Conservation (phyloP, 2,329 filamentous ascomycete species). For the Neocucurbitaria cava region DNA sequence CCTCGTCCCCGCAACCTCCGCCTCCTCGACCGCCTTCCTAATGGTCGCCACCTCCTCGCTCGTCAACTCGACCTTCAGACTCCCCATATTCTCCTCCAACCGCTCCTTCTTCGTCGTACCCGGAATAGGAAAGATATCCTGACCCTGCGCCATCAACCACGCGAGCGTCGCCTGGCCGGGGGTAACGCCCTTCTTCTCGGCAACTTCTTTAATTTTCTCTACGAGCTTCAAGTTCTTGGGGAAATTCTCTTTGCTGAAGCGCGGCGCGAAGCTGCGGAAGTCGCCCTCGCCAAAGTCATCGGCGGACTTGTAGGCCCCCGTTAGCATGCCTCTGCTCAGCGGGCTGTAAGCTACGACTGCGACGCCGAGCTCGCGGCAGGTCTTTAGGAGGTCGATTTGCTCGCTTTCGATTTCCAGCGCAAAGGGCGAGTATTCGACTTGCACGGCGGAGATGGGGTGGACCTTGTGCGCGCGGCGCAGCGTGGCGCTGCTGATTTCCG, state of each 20-base stretch:
- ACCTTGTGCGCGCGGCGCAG: slow-evolving; percentile 58
- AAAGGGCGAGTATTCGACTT: slow-evolving; percentile 62
- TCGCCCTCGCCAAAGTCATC: slow-evolving; percentile 55
- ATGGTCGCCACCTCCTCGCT: slow-evolving; percentile 40
- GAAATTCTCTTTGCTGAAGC: slow-evolving; percentile 53
- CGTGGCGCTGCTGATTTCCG: slow-evolving; percentile 53
- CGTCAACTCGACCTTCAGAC: slow-evolving; percentile 34
- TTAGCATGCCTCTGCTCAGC: slow-evolving; percentile 44
- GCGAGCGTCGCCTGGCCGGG: slow-evolving; percentile 63
- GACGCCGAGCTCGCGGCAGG: slow-evolving; percentile 54
- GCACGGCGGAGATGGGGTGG: slow-evolving; percentile 56
- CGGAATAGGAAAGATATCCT: slow-evolving; percentile 64
- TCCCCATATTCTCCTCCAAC: slow-evolving; percentile 41
- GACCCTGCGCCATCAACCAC: slow-evolving; percentile 52
- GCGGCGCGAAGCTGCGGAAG: slow-evolving; percentile 41
- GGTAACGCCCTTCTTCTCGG: slow-evolving; percentile 60
- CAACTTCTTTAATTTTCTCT: slow-evolving; percentile 37
- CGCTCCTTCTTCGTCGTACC: slow-evolving; percentile 49
- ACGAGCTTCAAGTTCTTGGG: slow-evolving; percentile 47
- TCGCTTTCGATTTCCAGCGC: slow-evolving; percentile 55
- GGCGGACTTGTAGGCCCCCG: slow-evolving; percentile 40
- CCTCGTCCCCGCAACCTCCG: slow-evolving; percentile 51
- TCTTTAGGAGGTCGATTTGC: slow-evolving; percentile 45
- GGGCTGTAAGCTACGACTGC: slow-evolving; percentile 50
- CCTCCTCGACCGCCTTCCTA: slow-evolving; percentile 39